Conservation (phyloP, 768 basidiomycete genomes). For the Suillus fuscotomentosus region DNA sequence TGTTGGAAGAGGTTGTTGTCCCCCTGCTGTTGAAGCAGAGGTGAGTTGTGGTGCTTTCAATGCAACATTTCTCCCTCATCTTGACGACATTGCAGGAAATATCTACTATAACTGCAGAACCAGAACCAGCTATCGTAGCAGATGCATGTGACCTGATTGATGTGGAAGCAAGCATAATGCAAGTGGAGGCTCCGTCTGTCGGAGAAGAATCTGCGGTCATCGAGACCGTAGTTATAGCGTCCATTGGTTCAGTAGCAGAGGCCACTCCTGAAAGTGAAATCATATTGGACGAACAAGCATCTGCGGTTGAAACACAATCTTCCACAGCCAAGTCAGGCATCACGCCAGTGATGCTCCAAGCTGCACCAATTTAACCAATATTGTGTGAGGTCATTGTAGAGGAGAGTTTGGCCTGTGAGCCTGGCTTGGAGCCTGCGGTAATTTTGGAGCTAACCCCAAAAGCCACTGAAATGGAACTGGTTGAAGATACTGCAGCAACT, state of each 20-base stretch:
- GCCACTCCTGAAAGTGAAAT: not conserved
- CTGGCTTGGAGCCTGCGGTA: not conserved
- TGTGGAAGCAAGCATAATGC: not conserved
- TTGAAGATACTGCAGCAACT: not conserved
- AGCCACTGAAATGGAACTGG: not conserved
- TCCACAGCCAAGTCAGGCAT: not conserved
- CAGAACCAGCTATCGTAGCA: not conserved
- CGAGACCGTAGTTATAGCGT: not conserved
- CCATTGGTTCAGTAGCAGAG: not conserved
- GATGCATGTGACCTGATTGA: conserved; percentile 5
- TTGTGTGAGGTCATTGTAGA: not conserved
- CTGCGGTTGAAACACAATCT: not conserved
- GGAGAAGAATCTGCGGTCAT: not conserved
- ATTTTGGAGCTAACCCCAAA: not conserved
- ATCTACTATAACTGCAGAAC: not conserved
- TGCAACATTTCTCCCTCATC: not conserved
- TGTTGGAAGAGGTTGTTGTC: not conserved
- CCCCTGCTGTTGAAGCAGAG: not conserved
- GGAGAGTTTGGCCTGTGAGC: not conserved
- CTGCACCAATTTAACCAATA: not conserved
- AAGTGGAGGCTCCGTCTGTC: not conserved
- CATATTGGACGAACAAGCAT: not conserved
- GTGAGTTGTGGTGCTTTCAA: not conserved
- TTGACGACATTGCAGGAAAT: not conserved
- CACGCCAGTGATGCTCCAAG: not conserved